phyloP scores from a whole-genome alignment of 2,329 filamentous ascomycete genomes.

The Cordyceps farinosa region DNA sequence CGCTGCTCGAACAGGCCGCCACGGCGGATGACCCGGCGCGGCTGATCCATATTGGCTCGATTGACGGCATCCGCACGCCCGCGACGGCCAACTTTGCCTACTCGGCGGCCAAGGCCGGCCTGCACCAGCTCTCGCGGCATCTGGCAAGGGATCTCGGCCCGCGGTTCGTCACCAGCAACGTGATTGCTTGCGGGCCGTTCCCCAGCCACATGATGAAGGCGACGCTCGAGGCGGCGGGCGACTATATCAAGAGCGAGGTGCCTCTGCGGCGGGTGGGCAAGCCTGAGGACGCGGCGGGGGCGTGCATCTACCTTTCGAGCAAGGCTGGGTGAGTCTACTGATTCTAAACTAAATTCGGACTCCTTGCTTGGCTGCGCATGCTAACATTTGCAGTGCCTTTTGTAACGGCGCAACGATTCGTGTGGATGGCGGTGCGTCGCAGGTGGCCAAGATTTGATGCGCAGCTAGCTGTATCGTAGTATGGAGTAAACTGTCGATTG shows the following conservation, averaged over 20 bases:
- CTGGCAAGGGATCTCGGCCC: slow-evolving; percentile 59
- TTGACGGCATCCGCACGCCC: slow-evolving; percentile 61
- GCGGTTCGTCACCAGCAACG: slow-evolving; percentile 60
- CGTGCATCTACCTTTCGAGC: slow-evolving; percentile 67
- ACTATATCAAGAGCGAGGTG: slow-evolving; percentile 53
- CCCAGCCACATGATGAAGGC: slow-evolving; percentile 66
- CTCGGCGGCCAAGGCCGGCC: slow-evolving; percentile 57
- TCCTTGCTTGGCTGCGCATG: slow-evolving; percentile 12
- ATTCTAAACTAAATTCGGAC: slow-evolving; percentile 25
- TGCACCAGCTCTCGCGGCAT: slow-evolving; percentile 60
- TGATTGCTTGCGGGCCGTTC: slow-evolving; percentile 69
- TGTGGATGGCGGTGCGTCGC: slow-evolving; percentile 55
- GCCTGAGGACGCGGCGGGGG: slow-evolving; percentile 66
- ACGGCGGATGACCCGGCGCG: slow-evolving; percentile 45
- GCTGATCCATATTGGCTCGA: slow-evolving; percentile 62
- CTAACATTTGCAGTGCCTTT: slow-evolving; percentile 39
- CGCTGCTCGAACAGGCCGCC: slow-evolving; percentile 52
- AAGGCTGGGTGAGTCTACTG: slow-evolving; percentile 51
- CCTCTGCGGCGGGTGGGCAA: slow-evolving; percentile 65
- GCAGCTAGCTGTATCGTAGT: not conserved
- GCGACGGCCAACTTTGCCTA: slow-evolving; percentile 58
- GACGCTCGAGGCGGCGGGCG: slow-evolving; percentile 53
- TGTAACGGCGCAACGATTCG: slow-evolving; percentile 63
- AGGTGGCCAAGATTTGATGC: slow-evolving; percentile 44
- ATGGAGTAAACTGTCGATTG: not conserved